These are phyloP conservation scores for Croton setiger DNA, from an alignment of 441 rosid species.

Conservation along the genomic window DNA sequence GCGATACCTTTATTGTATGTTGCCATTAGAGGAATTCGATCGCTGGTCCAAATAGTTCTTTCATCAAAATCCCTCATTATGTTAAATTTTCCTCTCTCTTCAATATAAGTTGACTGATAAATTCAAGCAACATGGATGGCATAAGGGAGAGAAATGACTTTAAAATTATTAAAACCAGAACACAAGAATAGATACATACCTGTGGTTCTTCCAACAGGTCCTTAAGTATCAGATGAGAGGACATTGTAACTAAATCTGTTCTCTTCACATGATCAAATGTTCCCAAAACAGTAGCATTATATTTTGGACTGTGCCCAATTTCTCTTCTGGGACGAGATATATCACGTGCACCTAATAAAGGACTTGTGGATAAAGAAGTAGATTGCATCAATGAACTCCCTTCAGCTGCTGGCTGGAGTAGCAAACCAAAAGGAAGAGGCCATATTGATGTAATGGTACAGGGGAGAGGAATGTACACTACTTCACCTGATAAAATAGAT, in stretches of 20 bases:
- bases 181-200: slow-evolving; percentile 35
- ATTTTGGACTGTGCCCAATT: slow-evolving; percentile 48
- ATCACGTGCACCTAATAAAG: slow-evolving; percentile 54
- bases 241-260: slow-evolving; percentile 41
- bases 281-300: slow-evolving; percentile 34
- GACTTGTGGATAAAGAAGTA: slow-evolving; percentile 50
- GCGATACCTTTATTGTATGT: slow-evolving; percentile 80
- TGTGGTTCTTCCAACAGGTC: slow-evolving; percentile 84
- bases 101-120: slow-evolving; percentile 64
- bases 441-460: slow-evolving; percentile 73
- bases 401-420: slow-evolving; percentile 74
- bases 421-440: slow-evolving; percentile 91
- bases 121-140: slow-evolving; percentile 15
- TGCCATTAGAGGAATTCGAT: slow-evolving; percentile 82
- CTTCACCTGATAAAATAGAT: slow-evolving; percentile 55
- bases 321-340: slow-evolving; percentile 59
- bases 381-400: slow-evolving; percentile 39
- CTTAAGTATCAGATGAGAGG: slow-evolving; percentile 83
- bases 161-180: slow-evolving; percentile 7
- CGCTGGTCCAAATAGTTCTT: slow-evolving; percentile 95
- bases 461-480: slow-evolving; percentile 68
- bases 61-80: slow-evolving; percentile 85
- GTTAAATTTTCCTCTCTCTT: slow-evolving; percentile 87
- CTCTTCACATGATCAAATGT: slow-evolving; percentile 43
- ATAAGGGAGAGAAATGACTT: neutral